Conservation (phyloP, 2,329 filamentous ascomycete species). For the Dryadomyces quercus-mongolicae region DNA sequence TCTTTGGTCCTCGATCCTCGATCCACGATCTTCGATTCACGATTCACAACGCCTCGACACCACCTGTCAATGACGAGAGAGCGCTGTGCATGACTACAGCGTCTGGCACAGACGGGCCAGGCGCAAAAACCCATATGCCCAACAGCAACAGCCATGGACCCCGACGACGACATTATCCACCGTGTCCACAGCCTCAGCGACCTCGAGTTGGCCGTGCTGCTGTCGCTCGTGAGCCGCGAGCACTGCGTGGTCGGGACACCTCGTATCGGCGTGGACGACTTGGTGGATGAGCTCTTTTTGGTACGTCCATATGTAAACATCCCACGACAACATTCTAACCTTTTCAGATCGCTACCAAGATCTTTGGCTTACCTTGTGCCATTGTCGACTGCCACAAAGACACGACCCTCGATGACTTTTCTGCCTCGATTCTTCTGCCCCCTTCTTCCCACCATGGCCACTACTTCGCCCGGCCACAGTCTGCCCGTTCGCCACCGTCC, state of each 20-base stretch:
- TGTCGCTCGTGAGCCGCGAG: constrained; percentile 69
- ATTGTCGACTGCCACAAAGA: constrained; percentile 60
- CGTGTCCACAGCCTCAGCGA: constrained; percentile 73
- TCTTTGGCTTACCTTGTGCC: constrained; percentile 60
- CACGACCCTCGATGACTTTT: constrained; percentile 74
- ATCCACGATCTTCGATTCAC: too few relatives aligned
- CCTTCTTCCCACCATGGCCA: background rate
- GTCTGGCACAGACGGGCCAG: background rate
- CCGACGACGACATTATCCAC: constrained; percentile 40
- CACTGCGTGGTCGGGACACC: constrained; percentile 81
- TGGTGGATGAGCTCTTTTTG: constrained; percentile 63
- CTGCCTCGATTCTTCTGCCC: constrained; percentile 51
- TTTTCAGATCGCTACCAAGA: constrained; percentile 48
- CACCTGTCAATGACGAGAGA: background rate
- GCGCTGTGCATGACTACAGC: background rate
- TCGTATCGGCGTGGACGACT: constrained; percentile 45
- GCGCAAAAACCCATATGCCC: background rate
- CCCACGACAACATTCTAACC: background rate
- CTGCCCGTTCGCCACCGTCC: background rate
- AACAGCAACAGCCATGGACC: background rate
- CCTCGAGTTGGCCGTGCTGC: constrained; percentile 73
- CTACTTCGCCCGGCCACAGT: background rate
- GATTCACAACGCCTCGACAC: background rate
- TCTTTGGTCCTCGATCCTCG: too few relatives aligned
- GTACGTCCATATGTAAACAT: constrained; percentile 25